Evolutionary conservation across 164 flowering plant genomes (phyloP).

Genomic region (Chimonanthus praecox): DNA sequence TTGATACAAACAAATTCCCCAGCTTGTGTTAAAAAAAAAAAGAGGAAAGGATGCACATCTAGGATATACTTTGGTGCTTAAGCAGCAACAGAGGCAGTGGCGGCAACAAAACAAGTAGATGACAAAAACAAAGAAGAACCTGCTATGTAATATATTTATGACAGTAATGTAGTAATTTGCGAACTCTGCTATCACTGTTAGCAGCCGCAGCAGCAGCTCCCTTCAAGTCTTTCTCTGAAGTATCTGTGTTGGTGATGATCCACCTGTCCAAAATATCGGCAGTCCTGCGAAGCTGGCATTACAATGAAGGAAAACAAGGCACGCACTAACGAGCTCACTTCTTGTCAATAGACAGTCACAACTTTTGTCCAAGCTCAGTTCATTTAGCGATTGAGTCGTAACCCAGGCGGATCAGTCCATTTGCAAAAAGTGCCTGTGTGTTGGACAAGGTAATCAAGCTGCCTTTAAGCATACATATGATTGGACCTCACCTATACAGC

Average conservation of each 20-base stretch:
- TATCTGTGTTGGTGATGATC: slow-evolving; percentile 26
- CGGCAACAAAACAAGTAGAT: no score
- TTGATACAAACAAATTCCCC: no score
- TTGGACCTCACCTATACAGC: no score
- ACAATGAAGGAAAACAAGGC: slow-evolving; percentile 29
- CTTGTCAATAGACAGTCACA: no score
- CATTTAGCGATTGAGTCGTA: neutral
- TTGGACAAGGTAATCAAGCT: neutral
- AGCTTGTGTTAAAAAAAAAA: no score
- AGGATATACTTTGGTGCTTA: no score
- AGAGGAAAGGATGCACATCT: no score
- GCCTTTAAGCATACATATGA: neutral
- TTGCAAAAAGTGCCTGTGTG: neutral
- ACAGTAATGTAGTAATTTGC: slow-evolving; percentile 51
- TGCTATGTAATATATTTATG: slow-evolving; percentile 24
- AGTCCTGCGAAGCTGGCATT: slow-evolving; percentile 50
- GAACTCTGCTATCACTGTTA: slow-evolving; percentile 24
- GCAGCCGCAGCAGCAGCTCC: slow-evolving; percentile 14
- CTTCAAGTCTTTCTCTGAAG: slow-evolving; percentile 2
- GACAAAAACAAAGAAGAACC: neutral
- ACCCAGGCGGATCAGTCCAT: neutral
- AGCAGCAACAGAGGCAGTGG: no score
- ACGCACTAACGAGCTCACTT: neutral
- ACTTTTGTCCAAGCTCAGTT: neutral
- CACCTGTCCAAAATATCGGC: slow-evolving; percentile 42